Base-by-base conservation (phyloP, 2,329 filamentous ascomycete genomes). In the Alternaria brassicae region DNA sequence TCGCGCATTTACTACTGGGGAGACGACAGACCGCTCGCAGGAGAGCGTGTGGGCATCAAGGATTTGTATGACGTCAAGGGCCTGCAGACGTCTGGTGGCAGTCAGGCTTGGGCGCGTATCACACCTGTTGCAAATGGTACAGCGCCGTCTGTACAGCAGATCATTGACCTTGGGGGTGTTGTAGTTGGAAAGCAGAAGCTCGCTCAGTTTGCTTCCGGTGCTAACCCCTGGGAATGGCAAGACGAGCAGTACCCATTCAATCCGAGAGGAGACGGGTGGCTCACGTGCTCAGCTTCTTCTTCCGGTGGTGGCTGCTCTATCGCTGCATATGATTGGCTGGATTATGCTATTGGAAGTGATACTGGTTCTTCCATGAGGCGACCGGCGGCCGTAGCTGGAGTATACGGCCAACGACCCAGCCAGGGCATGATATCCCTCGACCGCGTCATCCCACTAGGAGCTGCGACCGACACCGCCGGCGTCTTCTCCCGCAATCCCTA, bases 161-260 rank as follows among this genome's bases (percentile, higher is more conserved):
- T 72, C 27, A 36, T 72, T 9, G 61, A 69, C 23, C 65, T 71
- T 7, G 70, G 70, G 13, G 71, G 66, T 42, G 73, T 85, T 8
- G 69, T 86, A 10, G 76, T 86, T 0, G 84, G 84, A 3, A 86
- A 85, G 73, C 83, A 82, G 21, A 85, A 83, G 62, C 80, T 80
- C 2, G 77, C 81, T 1, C 82, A 84, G 61, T 81, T 86, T 49
- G 80, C 80, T 5, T 68, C 62, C 28, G 67, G 68, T 7, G 69
- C 68, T 0, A 69, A 72, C 44, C 70, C 67, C 4, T 71, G 67
- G 68, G 66, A 70, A 21, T 72, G 68, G 68, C 63, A 70, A 41
- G 70, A 72, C 15, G 64, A 69, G 17, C 78, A 80, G 13, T 69
- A 75, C 0, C 81, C 81, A 0, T 82, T 81, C 63, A 82, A 82